Conservation (phyloP, 2,329 filamentous ascomycete genomes). For the Aspergillus sclerotialis region DNA sequence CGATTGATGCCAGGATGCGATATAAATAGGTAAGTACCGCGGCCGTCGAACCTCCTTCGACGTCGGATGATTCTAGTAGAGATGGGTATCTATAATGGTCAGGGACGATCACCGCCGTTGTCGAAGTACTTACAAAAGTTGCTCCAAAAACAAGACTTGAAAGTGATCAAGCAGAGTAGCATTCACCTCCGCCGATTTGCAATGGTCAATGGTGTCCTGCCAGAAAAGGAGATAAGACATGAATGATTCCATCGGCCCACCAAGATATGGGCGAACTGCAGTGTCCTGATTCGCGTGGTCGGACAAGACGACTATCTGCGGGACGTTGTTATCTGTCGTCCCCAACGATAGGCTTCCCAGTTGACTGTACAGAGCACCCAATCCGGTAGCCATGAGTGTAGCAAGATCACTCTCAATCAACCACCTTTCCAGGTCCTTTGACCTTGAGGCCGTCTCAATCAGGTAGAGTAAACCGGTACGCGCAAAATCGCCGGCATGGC, state of each 20-base stretch:
- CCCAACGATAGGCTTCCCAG: conserved; percentile 67
- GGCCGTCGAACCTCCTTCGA: conserved; percentile 92
- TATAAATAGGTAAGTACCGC: conserved; percentile 91
- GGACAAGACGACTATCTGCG: conserved; percentile 78
- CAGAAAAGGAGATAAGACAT: conserved; percentile 92
- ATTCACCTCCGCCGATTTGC: conserved; percentile 83
- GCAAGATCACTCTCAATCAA: conserved; percentile 94
- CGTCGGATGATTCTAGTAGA: conserved; percentile 89
- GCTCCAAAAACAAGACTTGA: conserved; percentile 90
- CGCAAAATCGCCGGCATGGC: conserved; percentile 90
- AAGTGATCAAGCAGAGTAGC: conserved; percentile 94
- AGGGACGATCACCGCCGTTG: conserved; percentile 3
- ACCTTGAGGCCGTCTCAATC: conserved; percentile 84
- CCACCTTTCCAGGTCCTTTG: conserved; percentile 81
- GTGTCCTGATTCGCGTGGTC: conserved; percentile 71
- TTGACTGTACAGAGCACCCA: conserved; percentile 71
- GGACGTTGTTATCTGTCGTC: conserved; percentile 63
- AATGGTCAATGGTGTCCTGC: conserved; percentile 97
- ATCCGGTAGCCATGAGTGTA: conserved; percentile 91
- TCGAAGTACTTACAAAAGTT: conserved; percentile 62
- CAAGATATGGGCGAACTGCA: conserved; percentile 73
- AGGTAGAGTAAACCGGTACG: conserved; percentile 90
- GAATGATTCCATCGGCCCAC: conserved; percentile 85
- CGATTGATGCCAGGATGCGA: conserved; percentile 81
- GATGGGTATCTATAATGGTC: conserved; percentile 69